Evolutionary conservation across 1,284 basidiomycete genomes (phyloP).

Genomic region (Ustilago nuda): DNA sequence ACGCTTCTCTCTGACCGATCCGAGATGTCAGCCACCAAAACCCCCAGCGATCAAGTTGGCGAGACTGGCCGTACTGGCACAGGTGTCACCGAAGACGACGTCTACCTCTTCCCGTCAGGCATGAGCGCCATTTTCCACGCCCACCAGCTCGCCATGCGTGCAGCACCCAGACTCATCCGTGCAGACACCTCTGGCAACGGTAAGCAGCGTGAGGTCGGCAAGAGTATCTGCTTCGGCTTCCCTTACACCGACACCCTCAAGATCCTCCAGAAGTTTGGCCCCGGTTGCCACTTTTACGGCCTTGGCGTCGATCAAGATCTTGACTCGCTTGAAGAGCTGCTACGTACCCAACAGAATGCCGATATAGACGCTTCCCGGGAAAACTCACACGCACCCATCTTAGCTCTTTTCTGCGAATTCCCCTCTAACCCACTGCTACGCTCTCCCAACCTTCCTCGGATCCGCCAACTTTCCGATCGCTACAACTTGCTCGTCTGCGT

Average conservation of each 20-base stretch:
- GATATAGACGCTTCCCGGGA: conserved; percentile 67
- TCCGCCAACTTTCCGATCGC: conserved; percentile 85
- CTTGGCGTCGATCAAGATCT: conserved; percentile 82
- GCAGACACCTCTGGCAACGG: background rate
- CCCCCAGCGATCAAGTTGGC: conserved; percentile 67
- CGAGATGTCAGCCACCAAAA: conserved; percentile 25
- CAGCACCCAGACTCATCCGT: conserved; percentile 26
- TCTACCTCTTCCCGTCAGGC: conserved; percentile 86
- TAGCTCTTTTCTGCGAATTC: conserved; percentile 79
- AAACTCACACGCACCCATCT: conserved; percentile 67
- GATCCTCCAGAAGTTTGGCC: conserved; percentile 95
- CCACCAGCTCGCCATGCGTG: conserved; percentile 74
- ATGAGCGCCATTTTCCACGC: conserved; percentile 95
- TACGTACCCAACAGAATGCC: conserved; percentile 71
- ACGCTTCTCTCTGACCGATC: conserved; percentile 73
- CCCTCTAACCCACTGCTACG: conserved; percentile 93
- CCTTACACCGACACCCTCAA: conserved; percentile 98
- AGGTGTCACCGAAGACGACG: conserved; percentile 77
- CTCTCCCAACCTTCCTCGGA: conserved; percentile 81
- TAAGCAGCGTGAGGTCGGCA: conserved; percentile 32
- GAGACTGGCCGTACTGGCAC: conserved; percentile 53
- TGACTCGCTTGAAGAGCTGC: conserved; percentile 77
- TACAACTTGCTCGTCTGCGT: conserved; percentile 89
- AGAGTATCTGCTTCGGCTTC: conserved; percentile 76
- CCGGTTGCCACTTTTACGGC: conserved; percentile 91